Conservation (phyloP, 257 asterid genomes). For the Salvia splendens region DNA sequence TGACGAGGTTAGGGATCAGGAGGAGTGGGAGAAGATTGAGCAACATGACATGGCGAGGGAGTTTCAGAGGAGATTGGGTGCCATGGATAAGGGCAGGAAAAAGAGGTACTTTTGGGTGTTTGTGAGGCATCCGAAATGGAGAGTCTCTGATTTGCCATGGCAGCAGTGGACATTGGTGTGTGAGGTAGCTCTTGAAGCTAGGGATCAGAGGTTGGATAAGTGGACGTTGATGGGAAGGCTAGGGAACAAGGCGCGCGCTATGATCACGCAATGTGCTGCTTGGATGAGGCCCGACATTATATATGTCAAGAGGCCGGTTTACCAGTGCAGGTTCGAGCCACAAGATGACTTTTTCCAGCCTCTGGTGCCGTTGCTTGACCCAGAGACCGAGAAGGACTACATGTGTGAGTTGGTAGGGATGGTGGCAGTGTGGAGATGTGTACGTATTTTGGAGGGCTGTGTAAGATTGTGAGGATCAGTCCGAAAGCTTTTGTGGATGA, state of each 20-base stretch:
- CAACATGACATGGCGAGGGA: conserved; percentile 80
- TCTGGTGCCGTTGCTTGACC: conserved; percentile 71
- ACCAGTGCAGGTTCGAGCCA: conserved; percentile 88
- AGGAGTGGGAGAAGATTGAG: conserved; percentile 96
- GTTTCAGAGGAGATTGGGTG: conserved; percentile 59
- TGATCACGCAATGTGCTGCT: conserved; percentile 88
- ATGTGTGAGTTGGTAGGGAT: conserved; percentile 70
- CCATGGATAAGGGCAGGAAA: conserved; percentile 56
- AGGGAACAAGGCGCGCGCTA: conserved; percentile 66
- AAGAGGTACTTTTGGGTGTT: conserved; percentile 81
- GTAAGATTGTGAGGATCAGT: conserved; percentile 74
- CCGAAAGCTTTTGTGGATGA: conserved; percentile 94
- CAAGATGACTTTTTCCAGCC: conserved; percentile 75
- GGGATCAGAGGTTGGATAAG: conserved; percentile 83
- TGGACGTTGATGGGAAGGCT: conserved; percentile 97
- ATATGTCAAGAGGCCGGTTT: conserved; percentile 85
- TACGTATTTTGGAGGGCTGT: conserved; percentile 87
- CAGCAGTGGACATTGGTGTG: conserved; percentile 93
- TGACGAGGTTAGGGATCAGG: conserved; percentile 76
- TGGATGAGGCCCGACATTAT: conserved; percentile 98
- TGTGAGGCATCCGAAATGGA: conserved; percentile 95
- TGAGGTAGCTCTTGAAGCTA: conserved; percentile 82
- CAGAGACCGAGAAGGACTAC: conserved; percentile 69
- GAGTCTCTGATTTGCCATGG: conserved; percentile 80
- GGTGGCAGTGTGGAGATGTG: conserved; percentile 74